Evolutionary conservation across 1,139 yeast genomes (phyloP), one percentile per base, ranked within the genome.

Genomic region (Candida mesenterica): DNA sequence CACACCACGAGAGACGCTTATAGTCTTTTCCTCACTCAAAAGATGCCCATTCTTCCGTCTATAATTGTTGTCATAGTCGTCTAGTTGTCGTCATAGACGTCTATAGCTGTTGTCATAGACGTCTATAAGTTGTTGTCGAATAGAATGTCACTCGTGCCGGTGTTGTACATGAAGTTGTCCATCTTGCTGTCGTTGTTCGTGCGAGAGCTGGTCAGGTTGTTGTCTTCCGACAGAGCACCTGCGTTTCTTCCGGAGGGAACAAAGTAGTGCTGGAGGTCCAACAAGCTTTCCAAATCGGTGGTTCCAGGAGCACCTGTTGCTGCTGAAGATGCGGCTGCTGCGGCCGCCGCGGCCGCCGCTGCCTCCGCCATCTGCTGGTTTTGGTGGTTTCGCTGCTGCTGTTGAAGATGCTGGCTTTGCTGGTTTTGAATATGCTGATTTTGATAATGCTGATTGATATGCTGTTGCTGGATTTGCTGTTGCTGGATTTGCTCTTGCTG

Each of bases 91-190:
- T n/a, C n/a, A n/a, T n/a, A n/a, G n/a, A n/a, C n/a, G n/a, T n/a
- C n/a, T n/a, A n/a, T n/a, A n/a, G n/a, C n/a, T n/a, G n/a, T n/a
- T n/a, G n/a, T n/a, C n/a, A n/a, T 26, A 12, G 10, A 19, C 22
- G 22, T 19, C 22, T 19, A 46, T 28, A 44, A 38, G 35, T 43
- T 46, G 29, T 50, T 50, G 34, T 49, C 55, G 39, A 48, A 51
- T 37, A 52, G 41, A 22, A 52, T 45, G 37, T 53, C 57, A 35
- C 46, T 52, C 17, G 51, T 45, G 7, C 56, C 55, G 19, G 44
- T 45, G 39, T 40, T 51, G 38, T 51, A 49, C 55, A 50, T 45
- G 39, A 48, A 46, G 28, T 45, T 49, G 30, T 50, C 54, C 24
- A 44, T 40, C 25, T 43, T 39, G 14, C 48, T 51, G 10, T 40